Evolutionary conservation across 202 grass and related monocot species (phyloP), one percentile per base, ranked within the genome.

Genomic region (Zizania palustris): DNA sequence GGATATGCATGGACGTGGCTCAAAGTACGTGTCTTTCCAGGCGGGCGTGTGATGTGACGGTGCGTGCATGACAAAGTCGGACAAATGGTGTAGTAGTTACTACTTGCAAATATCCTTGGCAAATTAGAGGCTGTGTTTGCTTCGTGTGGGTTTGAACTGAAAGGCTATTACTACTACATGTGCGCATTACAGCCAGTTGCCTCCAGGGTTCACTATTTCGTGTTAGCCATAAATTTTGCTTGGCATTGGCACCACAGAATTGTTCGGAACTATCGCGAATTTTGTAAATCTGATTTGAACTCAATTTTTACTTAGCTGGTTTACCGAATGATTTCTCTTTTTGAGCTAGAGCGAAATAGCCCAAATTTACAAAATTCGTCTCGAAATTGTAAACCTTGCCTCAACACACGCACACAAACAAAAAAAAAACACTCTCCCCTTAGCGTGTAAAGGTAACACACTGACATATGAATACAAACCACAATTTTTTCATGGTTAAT

Each of bases 31-130:
- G 57, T 57, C 75, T 75, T 70, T 83, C 75, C 20, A 3, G 40
- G 55, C 14, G 69, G 41, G 80, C 63, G 85, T 83, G 75, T 34
- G 75, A 69, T 44, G 63, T 22, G 68, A 66, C 15, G 7, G 35
- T 5, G 43, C 36, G 35, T 5, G 43, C 36, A 6, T 9, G 60
- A 10, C 11, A 51, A 36, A 18, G 33, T 20, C n/a, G 20, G 18
- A 9, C 58, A 63, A 63, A 57, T n/a, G 64, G 10, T 4, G 35
- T 2, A 0, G 49, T 15, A 12, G 40, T 41, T 0, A 3, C 9
- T 55, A n/a, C n/a, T 3, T 15, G 56, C 16, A 20, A 20, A 12
- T 57, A 36, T 35, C 43, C 39, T 9, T 60, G 35, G 63, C 54
- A 69, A 41, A 14, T 11, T 10, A 61, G 54, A 61, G 72, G 34